Evolutionary conservation across 2,329 filamentous ascomycete genomes (phyloP).

Genomic region (Fusarium siculi): DNA sequence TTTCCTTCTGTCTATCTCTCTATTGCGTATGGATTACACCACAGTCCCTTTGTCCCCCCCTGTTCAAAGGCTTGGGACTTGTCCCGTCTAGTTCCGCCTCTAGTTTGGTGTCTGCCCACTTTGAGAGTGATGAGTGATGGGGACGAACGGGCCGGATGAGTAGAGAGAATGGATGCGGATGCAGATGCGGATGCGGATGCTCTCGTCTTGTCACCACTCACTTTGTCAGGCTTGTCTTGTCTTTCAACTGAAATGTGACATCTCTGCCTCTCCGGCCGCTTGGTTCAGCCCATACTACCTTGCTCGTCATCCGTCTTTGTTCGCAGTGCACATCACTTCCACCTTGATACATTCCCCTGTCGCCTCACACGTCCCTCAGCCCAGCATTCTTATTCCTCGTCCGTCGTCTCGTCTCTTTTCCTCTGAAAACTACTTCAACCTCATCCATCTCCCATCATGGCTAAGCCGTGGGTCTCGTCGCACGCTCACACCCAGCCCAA

Average conservation of each 20-base stretch:
- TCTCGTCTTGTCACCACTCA: background rate
- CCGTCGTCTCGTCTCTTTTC: background rate
- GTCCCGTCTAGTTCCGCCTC: constrained; percentile 26
- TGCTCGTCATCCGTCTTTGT: constrained; percentile 26
- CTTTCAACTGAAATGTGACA: constrained; percentile 24
- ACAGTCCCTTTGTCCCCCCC: background rate
- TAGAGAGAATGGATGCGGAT: constrained; percentile 1
- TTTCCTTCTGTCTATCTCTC: constrained; percentile 5
- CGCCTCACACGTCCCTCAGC: background rate
- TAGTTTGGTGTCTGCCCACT: constrained; percentile 34
- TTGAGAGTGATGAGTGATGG: constrained; percentile 12
- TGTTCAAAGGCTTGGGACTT: constrained; percentile 15
- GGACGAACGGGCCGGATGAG: background rate
- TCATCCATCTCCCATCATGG: constrained; percentile 28
- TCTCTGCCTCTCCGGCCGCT: constrained; percentile 25
- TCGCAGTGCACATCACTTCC: constrained; percentile 25
- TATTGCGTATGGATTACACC: background rate
- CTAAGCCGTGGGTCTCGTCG: constrained; percentile 34
- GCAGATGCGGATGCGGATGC: background rate
- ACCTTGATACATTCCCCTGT: constrained; percentile 32
- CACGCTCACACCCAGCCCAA: constrained; percentile 29
- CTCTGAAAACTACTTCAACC: constrained; percentile 4
- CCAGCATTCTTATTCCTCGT: background rate
- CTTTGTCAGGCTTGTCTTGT: background rate
- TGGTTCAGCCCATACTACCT: constrained; percentile 30